Evolutionary conservation across 164 flowering plant species (phyloP).

Genomic region (Stephania japonica): DNA sequence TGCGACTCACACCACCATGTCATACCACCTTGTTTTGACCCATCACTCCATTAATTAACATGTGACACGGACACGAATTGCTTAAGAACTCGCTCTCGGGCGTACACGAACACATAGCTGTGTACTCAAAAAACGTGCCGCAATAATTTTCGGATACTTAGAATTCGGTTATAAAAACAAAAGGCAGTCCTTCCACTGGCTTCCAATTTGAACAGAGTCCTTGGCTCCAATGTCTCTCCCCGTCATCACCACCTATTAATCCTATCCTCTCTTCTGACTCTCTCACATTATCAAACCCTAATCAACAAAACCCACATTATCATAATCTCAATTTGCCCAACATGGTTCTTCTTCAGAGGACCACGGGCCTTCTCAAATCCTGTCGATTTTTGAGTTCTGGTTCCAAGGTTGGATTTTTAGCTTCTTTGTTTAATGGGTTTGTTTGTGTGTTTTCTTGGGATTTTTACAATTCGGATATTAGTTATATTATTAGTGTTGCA

Average conservation of each 20-base stretch:
- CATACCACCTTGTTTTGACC: too few relatives aligned
- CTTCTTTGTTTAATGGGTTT: not conserved
- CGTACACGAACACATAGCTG: too few relatives aligned
- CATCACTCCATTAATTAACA: too few relatives aligned
- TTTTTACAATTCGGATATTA: not conserved
- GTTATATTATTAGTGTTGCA: too few relatives aligned
- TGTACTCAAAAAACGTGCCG: too few relatives aligned
- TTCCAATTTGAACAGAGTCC: not conserved
- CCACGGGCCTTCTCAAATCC: constrained; percentile 7
- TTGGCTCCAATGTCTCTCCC: not conserved
- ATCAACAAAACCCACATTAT: not conserved
- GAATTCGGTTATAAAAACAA: too few relatives aligned
- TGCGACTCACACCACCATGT: too few relatives aligned
- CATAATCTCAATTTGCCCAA: not conserved
- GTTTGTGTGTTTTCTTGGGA: not conserved
- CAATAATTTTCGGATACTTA: too few relatives aligned
- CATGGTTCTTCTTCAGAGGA: constrained; percentile 10
- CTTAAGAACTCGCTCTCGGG: not conserved
- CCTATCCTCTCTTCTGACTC: not conserved
- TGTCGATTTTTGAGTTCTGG: constrained; percentile 9
- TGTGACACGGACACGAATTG: not conserved
- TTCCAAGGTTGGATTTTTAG: constrained; percentile 18
- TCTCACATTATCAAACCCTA: not conserved
- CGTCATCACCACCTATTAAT: not conserved
- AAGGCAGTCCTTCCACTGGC: not conserved